Base-by-base conservation (phyloP, 768 basidiomycete species). In the Boletus barrowsii region DNA sequence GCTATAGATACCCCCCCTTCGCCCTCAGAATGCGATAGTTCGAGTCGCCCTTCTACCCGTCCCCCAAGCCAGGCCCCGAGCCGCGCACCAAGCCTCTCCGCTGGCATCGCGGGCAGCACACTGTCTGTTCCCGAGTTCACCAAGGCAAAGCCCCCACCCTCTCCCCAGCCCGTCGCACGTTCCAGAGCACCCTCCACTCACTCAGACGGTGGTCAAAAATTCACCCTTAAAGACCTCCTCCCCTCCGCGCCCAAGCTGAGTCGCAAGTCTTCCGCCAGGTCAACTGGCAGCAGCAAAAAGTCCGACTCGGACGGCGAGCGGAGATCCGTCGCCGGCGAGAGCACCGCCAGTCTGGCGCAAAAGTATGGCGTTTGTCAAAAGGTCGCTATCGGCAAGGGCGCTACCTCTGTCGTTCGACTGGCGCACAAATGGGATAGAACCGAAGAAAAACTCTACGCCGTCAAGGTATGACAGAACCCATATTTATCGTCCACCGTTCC, bases 341-440 rank as follows among this genome's bases (percentile, higher is more conserved):
- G 78, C 54, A 77, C 82, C 11, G 76, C 76, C 14, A 82, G 79
- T 56, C 65, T 88, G 59, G 73, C 88, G 37, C 86, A 93, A 73
- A 98, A 98, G 79, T 99, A 98, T 67, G 97, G 96, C 32, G 86
- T 97, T 13, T 98, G 95, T 71, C 93, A 95, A 76, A 93, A 92
- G 75, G 84, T 93, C 20, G 95, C 96, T 13, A 97, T 99, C 59
- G 96, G 96, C 37, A 97, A 94, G 72, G 96, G 96, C 18, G 97
- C 96, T n/a, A 99, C 97, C 24, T 93, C 91, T 45, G 93, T 98
- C 51, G 96, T 99, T 42, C 79, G 93, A 43, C 81, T 99, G 17
- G 96, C 95, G 41, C 97, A 99, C 75, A 99, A 98, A 75, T 98
- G 96, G 96, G 97, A 99, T 70, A 79, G 95, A 55, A 83, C 78